These are phyloP conservation scores for Myriosclerotinia scirpicola DNA, from an alignment of 2,329 filamentous ascomycete species.

Conservation along the genomic window DNA sequence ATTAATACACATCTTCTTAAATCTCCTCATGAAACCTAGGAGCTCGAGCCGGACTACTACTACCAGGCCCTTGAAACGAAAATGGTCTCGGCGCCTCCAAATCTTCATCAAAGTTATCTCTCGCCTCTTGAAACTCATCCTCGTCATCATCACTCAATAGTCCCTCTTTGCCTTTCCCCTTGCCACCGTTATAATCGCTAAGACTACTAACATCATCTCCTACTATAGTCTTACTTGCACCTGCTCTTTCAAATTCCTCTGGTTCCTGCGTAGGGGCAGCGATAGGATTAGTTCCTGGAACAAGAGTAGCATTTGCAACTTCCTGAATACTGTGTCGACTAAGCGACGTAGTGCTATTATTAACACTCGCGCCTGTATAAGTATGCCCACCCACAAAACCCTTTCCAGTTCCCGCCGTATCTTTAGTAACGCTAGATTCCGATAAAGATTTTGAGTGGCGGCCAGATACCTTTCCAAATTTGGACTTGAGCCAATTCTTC, in stretches of 20 bases:
- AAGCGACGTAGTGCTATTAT: conserved; percentile 45
- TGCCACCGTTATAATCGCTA: not conserved
- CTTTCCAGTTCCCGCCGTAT: conserved; percentile 32
- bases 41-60: conserved; percentile 55
- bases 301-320: conserved; percentile 2
- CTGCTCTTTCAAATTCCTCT: not conserved
- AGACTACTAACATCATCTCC: conserved; percentile 12
- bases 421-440: conserved; percentile 13
- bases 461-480: conserved; percentile 45
- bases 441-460: conserved; percentile 31
- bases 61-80: conserved; percentile 36
- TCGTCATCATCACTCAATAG: conserved; percentile 34
- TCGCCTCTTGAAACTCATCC: conserved; percentile 53
- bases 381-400: conserved; percentile 54
- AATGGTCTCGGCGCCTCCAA: conserved; percentile 42
- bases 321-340: conserved; percentile 13
- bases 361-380: conserved; percentile 46
- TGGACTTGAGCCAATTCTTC: conserved; percentile 57
- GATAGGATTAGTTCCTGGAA: not conserved
- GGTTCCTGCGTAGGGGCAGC: not conserved
- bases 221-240: not conserved
- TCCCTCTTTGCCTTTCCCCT: not conserved
- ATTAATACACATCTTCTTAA: conserved; percentile 30
- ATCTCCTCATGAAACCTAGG: conserved; percentile 62
- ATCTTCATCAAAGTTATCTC: conserved; percentile 46